phyloP scores from a whole-genome alignment of 441 rosid genomes.

The Rhodomyrtus psidioides region DNA sequence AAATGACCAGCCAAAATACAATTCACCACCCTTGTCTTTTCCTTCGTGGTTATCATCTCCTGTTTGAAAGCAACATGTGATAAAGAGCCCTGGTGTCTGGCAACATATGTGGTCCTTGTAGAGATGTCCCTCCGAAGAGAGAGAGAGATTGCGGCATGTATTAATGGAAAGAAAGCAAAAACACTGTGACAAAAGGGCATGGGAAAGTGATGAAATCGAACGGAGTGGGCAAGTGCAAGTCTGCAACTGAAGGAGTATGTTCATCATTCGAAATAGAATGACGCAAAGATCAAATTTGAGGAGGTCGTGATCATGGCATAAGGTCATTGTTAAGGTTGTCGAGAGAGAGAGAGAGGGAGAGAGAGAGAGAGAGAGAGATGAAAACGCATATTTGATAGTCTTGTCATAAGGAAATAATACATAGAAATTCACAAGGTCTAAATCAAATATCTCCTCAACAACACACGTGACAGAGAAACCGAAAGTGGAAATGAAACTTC shows the following conservation, averaged over 20 bases:
- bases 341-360: neutral
- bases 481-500: neutral
- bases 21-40: neutral
- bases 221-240: neutral
- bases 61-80: neutral
- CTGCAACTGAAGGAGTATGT: neutral
- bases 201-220: neutral
- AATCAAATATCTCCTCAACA: neutral
- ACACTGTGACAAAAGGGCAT: neutral
- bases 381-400: neutral
- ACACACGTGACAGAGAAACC: neutral
- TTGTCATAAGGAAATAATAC: neutral
- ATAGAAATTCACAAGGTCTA: neutral
- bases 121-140: neutral
- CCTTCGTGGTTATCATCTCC: neutral
- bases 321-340: neutral
- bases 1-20: neutral
- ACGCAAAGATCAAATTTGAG: neutral
- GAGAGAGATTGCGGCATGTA: neutral
- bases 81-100: neutral
- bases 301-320: neutral
- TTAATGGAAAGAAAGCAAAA: neutral
- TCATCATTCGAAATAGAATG: neutral
- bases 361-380: neutral
- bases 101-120: neutral